Conservation (phyloP, 225 moss, liverwort and hornwort species). For the Marchantia polymorpha region DNA sequence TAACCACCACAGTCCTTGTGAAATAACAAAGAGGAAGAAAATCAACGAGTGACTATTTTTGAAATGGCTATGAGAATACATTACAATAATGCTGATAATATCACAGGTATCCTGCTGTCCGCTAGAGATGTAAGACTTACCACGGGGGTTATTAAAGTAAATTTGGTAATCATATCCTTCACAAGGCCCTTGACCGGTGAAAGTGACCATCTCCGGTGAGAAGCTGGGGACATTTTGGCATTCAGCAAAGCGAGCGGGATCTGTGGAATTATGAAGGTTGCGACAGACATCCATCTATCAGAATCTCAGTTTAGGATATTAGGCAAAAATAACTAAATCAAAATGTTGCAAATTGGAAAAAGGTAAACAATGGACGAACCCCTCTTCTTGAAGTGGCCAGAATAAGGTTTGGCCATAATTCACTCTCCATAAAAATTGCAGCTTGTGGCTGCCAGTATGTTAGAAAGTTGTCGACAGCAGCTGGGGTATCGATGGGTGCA, state of each 20-base stretch:
- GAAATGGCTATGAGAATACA: neutral
- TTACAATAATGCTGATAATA: neutral
- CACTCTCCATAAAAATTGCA: slow-evolving; percentile 89
- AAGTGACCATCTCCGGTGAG: slow-evolving; percentile 75
- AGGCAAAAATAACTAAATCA: neutral
- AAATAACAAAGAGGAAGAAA: neutral
- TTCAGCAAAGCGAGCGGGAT: slow-evolving; percentile 81
- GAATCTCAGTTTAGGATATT: neutral
- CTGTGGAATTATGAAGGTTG: slow-evolving; percentile 32
- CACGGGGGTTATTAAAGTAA: slow-evolving; percentile 71
- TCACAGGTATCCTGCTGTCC: neutral
- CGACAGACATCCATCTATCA: neutral
- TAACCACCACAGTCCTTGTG: neutral
- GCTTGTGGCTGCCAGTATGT: slow-evolving; percentile 78
- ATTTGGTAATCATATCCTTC: slow-evolving; percentile 62
- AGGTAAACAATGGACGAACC: slow-evolving; percentile 39
- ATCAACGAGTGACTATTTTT: too few relatives aligned
- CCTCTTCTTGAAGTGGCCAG: slow-evolving; percentile 59
- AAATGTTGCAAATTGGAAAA: neutral
- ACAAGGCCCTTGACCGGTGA: slow-evolving; percentile 48
- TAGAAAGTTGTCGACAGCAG: slow-evolving; percentile 72
- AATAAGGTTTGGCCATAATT: slow-evolving; percentile 87
- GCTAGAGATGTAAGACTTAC: slow-evolving; percentile 39
- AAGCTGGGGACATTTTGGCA: slow-evolving; percentile 77
- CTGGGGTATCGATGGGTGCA: slow-evolving; percentile 81